phyloP scores from a whole-genome alignment of 495 filamentous ascomycete genomes.

The Penicillium parvum region DNA sequence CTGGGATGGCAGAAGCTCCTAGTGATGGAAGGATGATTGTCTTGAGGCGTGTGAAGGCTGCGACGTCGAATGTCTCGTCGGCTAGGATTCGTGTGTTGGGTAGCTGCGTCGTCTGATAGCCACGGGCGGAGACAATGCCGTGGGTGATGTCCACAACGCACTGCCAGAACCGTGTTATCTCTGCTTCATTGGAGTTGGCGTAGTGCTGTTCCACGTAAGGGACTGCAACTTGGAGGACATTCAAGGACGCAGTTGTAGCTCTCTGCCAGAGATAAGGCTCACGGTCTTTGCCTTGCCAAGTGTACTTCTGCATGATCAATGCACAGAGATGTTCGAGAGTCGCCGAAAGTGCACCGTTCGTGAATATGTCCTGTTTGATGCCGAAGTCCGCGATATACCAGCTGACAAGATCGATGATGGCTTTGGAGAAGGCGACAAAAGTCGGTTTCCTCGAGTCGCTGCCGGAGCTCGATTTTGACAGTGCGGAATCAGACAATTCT shows the following conservation, averaged over 20 bases:
- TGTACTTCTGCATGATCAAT: constrained; percentile 73
- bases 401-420: constrained; percentile 65
- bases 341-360: constrained; percentile 53
- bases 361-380: constrained; percentile 60
- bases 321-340: constrained; percentile 59
- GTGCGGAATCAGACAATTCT: constrained; percentile 55
- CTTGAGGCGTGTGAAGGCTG: constrained; percentile 63
- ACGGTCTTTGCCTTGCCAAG: constrained; percentile 53
- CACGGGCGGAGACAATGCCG: constrained; percentile 40
- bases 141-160: constrained; percentile 34
- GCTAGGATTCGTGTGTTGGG: constrained; percentile 21
- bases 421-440: constrained; percentile 81
- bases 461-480: constrained; percentile 49
- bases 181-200: constrained; percentile 17
- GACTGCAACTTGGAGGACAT: constrained; percentile 63
- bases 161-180: constrained; percentile 40
- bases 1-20: constrained; percentile 58
- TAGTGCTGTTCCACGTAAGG: constrained; percentile 55
- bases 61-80: constrained; percentile 74
- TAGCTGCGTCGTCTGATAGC: constrained; percentile 28
- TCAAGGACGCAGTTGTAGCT: constrained; percentile 64
- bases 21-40: constrained; percentile 70
- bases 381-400: constrained; percentile 60
- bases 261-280: constrained; percentile 71
- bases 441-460: constrained; percentile 53